Evolutionary conservation across 2,329 filamentous ascomycete species (phyloP).

Genomic region (Colletotrichum filicis): DNA sequence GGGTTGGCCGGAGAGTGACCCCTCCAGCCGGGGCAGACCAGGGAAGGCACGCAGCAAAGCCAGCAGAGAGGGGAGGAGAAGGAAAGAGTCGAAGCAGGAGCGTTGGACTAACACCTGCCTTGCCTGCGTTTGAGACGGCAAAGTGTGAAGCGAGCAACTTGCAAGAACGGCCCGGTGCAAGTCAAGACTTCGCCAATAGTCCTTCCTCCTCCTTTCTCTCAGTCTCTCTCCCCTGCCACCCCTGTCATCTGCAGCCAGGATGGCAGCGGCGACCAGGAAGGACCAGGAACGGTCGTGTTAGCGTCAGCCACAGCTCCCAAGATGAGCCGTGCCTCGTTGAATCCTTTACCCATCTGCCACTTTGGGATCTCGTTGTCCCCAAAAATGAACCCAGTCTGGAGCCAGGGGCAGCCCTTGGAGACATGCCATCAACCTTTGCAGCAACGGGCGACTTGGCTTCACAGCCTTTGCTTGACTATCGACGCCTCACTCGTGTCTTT

Average conservation of each 20-base stretch:
- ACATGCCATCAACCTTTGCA: neutral
- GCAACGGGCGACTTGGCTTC: neutral
- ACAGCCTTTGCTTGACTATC: neutral
- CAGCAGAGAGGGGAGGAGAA: neutral
- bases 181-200: neutral
- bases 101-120: constrained; percentile 1
- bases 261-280: neutral
- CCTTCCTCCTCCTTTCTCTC: too few species aligned
- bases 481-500: neutral
- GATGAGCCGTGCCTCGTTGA: constrained; percentile 9
- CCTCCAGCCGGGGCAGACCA: neutral
- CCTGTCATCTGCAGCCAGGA: neutral
- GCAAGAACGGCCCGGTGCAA: neutral
- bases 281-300: constrained; percentile 14
- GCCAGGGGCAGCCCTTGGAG: constrained; percentile 13
- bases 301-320: constrained; percentile 11
- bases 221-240: neutral
- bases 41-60: too few species aligned
- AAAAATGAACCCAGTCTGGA: constrained; percentile 15
- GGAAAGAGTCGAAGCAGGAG: constrained; percentile 18
- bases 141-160: constrained; percentile 5
- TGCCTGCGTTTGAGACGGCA: neutral
- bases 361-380: constrained; percentile 4
- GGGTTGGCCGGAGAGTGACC: constrained; percentile 4
- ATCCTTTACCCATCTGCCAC: constrained; percentile 6